Evolutionary conservation across 257 asterid genomes (phyloP), one percentile per base, ranked within the genome.

Genomic region (Penstemon eatonii): DNA sequence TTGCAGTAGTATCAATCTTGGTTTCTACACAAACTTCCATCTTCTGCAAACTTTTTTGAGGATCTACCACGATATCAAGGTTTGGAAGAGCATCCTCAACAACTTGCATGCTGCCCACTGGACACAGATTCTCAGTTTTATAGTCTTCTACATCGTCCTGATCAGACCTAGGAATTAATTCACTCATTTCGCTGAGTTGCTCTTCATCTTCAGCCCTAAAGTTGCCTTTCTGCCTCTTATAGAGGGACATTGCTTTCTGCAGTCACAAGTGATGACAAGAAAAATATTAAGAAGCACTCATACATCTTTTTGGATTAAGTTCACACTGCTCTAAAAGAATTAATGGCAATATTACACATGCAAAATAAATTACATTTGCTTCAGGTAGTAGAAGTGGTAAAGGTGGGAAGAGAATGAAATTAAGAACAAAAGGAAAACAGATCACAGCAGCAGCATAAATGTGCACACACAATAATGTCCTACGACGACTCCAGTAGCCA

Each of bases 191-290:
- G 58, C 72, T 45, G 58, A 43, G 61, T 60, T 73, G 76, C 79
- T 70, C 80, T 13, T 73, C 79, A 63, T 63, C 52, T 59, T 70
- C 60, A 73, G 73, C 75, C 69, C 42, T 38, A 60, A 56, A 18
- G 46, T 70, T 73, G 9, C 73, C 88, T 71, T 74, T 84, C 78
- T 82, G 85, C 80, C 79, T 81, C 83, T 82, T 82, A 73, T 93
- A 93, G 40, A 88, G 94, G 11, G 85, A 73, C 78, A 87, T 69
- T 44, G 97, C 90, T 84, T 82, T 90, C 99, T 93, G 91, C 82
- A 81, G 66, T 59, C 33, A 25, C 33, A 25, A 25, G 33, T 25
- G 33, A 25, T 25, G 63, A 65, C 60, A 64, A 77, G 71, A 44
- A 65, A 61, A 53, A 37, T 25, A 65, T 33, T 4, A 18, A 25